These are phyloP conservation scores for Xerocomus spinulosus DNA, from an alignment of 768 basidiomycete species.

Conservation along the genomic window DNA sequence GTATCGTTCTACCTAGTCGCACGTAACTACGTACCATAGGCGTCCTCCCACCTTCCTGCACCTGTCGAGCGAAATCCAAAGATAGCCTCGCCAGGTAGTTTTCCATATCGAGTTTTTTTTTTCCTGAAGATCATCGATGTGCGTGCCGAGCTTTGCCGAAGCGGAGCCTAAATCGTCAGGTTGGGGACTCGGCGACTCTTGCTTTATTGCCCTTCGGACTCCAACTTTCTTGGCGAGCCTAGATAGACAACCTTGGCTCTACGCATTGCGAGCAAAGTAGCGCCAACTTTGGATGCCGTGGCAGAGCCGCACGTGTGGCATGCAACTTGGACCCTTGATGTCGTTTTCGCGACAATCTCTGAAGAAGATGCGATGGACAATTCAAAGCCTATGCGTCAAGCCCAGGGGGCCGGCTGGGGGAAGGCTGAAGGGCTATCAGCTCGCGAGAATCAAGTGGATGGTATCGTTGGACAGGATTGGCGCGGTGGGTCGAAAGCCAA, in stretches of 20 bases:
- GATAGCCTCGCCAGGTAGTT: no score
- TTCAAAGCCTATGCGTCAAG: neutral
- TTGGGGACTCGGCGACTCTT: no score
- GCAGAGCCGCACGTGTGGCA: slow-evolving; percentile 7
- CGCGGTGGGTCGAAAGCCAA: slow-evolving; percentile 47
- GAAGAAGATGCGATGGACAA: slow-evolving; percentile 9
- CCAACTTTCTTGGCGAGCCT: slow-evolving; percentile 61
- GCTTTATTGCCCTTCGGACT: no score
- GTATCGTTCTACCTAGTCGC: no score
- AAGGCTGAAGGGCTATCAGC: slow-evolving; percentile 82
- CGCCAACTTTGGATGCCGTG: neutral
- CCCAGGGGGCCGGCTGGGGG: slow-evolving; percentile 63
- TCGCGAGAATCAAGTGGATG: slow-evolving; percentile 96
- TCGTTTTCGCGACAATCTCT: slow-evolving; percentile 6
- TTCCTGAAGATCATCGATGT: no score
- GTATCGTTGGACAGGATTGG: slow-evolving; percentile 81
- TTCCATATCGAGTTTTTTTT: no score
- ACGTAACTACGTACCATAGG: no score
- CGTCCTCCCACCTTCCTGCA: no score
- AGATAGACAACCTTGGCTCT: slow-evolving; percentile 57
- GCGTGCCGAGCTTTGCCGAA: no score
- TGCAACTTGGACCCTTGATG: slow-evolving; percentile 9
- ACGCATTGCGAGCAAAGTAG: slow-evolving; percentile 25
- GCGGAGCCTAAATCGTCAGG: no score
- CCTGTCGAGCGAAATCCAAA: no score